A percentile compares a stretch with the other conserved stretches of the same genome.
These are phyloP conservation scores for Acephala macrosclerotiorum DNA, from an alignment of 2,329 filamentous ascomycete species.

Conservation along the genomic window DNA sequence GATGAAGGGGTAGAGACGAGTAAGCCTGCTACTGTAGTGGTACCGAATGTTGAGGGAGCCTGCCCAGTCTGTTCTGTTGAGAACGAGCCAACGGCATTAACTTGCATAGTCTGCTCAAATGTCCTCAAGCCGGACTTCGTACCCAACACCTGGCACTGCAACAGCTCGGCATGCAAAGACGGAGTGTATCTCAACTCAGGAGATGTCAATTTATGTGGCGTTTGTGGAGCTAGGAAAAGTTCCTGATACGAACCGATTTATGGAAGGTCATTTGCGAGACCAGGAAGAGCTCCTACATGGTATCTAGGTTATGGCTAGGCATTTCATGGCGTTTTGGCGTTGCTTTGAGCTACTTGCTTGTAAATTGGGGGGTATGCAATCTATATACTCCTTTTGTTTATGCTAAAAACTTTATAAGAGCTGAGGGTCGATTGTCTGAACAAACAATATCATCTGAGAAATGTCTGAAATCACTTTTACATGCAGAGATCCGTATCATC, in stretches of 20 bases:
- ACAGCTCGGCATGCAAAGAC: slow-evolving; percentile 59
- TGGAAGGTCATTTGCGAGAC: background rate
- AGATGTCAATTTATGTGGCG: slow-evolving; percentile 73
- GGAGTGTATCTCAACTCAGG: slow-evolving; percentile 71
- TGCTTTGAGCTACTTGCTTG: background rate
- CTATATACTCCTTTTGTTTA: background rate
- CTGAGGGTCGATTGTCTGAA: background rate
- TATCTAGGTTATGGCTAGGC: background rate
- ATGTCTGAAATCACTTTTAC: background rate
- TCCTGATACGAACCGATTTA: slow-evolving; percentile 8
- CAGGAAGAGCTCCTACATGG: no score
- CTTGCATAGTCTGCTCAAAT: slow-evolving; percentile 74
- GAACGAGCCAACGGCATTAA: slow-evolving; percentile 62
- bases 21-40: background rate
- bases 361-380: background rate
- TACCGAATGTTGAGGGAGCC: slow-evolving; percentile 49
- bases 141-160: slow-evolving; percentile 69
- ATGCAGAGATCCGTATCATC: no score
- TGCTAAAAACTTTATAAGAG: background rate
- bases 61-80: slow-evolving; percentile 70
- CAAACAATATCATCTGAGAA: background rate
- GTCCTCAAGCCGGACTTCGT: slow-evolving; percentile 66
- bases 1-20: background rate
- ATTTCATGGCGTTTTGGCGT: background rate
- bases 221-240: slow-evolving; percentile 60